A percentile compares a stretch with the other conserved stretches of the same genome.
These are phyloP conservation scores for Colletotrichum acutatum DNA, from an alignment of 2,329 filamentous ascomycete species.

Conservation along the genomic window DNA sequence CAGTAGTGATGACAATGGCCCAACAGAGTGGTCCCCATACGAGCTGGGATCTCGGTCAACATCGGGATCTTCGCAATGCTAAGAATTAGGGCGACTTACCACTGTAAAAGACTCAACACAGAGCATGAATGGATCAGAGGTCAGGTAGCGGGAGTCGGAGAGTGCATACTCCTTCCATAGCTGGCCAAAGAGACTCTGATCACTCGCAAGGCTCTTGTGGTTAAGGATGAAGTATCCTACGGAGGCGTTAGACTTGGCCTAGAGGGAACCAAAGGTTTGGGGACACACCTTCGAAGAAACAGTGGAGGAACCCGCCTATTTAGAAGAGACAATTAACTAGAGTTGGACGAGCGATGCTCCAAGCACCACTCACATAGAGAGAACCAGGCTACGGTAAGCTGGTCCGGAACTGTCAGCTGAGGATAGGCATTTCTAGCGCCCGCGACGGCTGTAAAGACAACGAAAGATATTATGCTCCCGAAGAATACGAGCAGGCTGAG, in stretches of 20 bases:
- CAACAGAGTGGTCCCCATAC: slow-evolving; percentile 70
- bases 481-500: slow-evolving; percentile 51
- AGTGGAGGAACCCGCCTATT: slow-evolving; percentile 75
- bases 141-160: slow-evolving; percentile 88
- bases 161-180: slow-evolving; percentile 94
- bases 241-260: background rate
- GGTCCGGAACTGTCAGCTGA: slow-evolving; percentile 50
- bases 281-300: slow-evolving; percentile 79
- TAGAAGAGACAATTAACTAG: slow-evolving; percentile 27
- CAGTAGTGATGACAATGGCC: slow-evolving; percentile 58
- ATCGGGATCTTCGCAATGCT: background rate
- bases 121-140: slow-evolving; percentile 84
- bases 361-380: slow-evolving; percentile 57
- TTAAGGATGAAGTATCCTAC: slow-evolving; percentile 81
- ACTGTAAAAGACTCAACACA: slow-evolving; percentile 87
- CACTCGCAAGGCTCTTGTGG: slow-evolving; percentile 71
- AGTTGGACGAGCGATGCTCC: background rate
- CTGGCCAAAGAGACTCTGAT: slow-evolving; percentile 81
- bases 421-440: slow-evolving; percentile 45
- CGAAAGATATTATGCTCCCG: slow-evolving; percentile 48
- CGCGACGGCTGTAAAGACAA: slow-evolving; percentile 47
- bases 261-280: background rate
- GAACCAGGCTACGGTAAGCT: slow-evolving; percentile 64
- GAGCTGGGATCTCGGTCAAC: slow-evolving; percentile 47
- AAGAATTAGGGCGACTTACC: slow-evolving; percentile 57